Evolutionary conservation across 352 stramenopile species (phyloP), one percentile per base, ranked within the genome.

Genomic region (Phytophthora citricola): DNA sequence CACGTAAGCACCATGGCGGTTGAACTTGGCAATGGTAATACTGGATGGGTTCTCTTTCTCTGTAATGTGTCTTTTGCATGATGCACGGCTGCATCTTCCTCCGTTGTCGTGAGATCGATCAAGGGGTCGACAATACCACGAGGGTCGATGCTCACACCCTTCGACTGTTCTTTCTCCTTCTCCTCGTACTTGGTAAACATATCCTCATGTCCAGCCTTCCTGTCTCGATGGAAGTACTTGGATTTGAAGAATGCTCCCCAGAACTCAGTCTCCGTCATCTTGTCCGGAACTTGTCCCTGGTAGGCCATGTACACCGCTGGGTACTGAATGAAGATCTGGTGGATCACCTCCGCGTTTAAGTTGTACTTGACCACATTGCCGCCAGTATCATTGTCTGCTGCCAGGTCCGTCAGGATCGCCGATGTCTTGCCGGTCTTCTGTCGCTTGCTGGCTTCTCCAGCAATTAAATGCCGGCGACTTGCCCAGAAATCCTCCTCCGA

Each of bases 251-350:
- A 96, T 10, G 85, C 81, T 11, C 83, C 75, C 88, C 88, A 96
- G 63, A 96, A 96, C 70, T 96, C 88, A 14, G 87, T 91, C 69
- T 94, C 88, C n/a, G 73, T 91, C 83, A 96, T 92, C 68, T 94
- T 92, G 71, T 96, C 88, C 1, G 88, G 88, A 49, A 96, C 88
- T 67, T 94, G 88, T 29, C 73, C 79, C 66, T 93, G 75, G 69
- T 96, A 96, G 31, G 88, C 88, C 40, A 92, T 73, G 64, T 96
- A 87, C 57, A 96, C 87, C 2, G 87, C 86, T 40, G 88, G 88
- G 67, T 94, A 96, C 70, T 96, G 88, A 52, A 94, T 90, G 36
- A 96, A 96, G 58, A 96, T 96, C 74, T 96, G 88, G 59, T 96
- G 88, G 64, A 96, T 94, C 45, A 94, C 88, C 26, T 96, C 86